These are phyloP conservation scores for Pilasporangium apinafurcum DNA, from an alignment of 352 stramenopile genomes.

Conservation along the genomic window DNA sequence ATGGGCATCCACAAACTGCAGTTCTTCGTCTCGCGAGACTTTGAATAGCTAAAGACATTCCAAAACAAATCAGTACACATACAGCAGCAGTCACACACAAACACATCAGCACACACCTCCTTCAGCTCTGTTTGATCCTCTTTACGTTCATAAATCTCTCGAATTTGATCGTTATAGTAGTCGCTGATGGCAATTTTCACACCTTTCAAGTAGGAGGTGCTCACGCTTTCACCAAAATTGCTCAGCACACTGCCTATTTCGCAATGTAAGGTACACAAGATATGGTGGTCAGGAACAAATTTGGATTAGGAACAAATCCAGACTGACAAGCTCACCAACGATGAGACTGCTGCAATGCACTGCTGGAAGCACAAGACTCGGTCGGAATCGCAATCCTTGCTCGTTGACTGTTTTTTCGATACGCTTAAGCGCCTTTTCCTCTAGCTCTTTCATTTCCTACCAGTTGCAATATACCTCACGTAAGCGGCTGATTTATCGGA, in stretches of 20 bases:
- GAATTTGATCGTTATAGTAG: slow-evolving; percentile 88
- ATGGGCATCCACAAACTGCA: slow-evolving; percentile 58
- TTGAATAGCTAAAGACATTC: slow-evolving; percentile 57
- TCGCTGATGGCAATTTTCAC: slow-evolving; percentile 77
- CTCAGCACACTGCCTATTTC: slow-evolving; percentile 29
- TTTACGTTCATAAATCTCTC: slow-evolving; percentile 72
- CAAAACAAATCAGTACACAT: background rate
- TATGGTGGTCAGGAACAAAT: background rate
- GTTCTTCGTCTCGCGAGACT: slow-evolving; percentile 57
- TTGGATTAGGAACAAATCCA: background rate
- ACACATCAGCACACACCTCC: slow-evolving; percentile 27
- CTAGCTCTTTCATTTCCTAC: slow-evolving; percentile 39
- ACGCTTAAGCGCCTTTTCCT: slow-evolving; percentile 41
- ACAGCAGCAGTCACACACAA: background rate
- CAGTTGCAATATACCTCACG: background rate
- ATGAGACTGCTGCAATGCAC: slow-evolving; percentile 41
- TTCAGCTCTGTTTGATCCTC: slow-evolving; percentile 54
- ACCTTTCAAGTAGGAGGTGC: slow-evolving; percentile 58
- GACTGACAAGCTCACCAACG: slow-evolving; percentile 23
- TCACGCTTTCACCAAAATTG: slow-evolving; percentile 50
- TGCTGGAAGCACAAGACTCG: slow-evolving; percentile 50
- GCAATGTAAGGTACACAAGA: background rate
- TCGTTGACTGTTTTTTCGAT: slow-evolving; percentile 33
- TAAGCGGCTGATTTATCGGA: background rate
- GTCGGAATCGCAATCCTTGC: slow-evolving; percentile 55